Evolutionary conservation across 306 rosid genomes (phyloP).

Genomic region (Quercus wislizeni): DNA sequence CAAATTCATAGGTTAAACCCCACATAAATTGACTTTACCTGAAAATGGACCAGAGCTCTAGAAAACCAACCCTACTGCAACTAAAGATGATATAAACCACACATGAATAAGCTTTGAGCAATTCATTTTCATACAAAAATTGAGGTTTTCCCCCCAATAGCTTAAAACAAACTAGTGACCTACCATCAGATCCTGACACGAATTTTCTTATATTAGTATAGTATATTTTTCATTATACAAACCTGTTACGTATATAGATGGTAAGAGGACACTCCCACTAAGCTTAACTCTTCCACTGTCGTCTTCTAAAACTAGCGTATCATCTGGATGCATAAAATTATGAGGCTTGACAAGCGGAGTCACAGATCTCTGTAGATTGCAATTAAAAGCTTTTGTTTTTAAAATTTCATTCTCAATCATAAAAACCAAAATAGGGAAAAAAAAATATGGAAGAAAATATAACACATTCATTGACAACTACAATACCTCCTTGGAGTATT

Average conservation of each 20-base stretch:
- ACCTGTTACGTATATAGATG: slow-evolving; percentile 91
- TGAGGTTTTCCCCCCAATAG: not conserved
- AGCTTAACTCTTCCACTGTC: slow-evolving; percentile 96
- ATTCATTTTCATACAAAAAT: not conserved
- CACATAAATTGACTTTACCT: not conserved
- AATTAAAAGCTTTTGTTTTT: slow-evolving; percentile 2
- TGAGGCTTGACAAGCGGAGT: slow-evolving; percentile 67
- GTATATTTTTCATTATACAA: slow-evolving; percentile 14
- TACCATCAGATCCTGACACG: slow-evolving; percentile 5
- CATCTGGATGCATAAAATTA: slow-evolving; percentile 76
- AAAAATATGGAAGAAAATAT: not conserved
- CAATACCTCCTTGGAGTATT: slow-evolving; percentile 82
- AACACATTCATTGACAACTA: not conserved
- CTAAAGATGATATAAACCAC: not conserved
- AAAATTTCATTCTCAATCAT: slow-evolving; percentile 5
- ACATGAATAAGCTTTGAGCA: not conserved
- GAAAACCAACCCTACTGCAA: slow-evolving; percentile 16
- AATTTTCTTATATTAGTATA: not conserved
- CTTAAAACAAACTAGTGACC: not conserved
- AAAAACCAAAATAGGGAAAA: not conserved
- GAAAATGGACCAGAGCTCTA: not conserved
- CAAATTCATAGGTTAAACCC: not conserved
- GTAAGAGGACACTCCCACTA: slow-evolving; percentile 53
- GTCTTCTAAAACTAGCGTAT: slow-evolving; percentile 80
- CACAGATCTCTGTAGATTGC: slow-evolving; percentile 54